Evolutionary conservation across 2,329 filamentous ascomycete genomes (phyloP).

Genomic region (Hypoxylon sp.): DNA sequence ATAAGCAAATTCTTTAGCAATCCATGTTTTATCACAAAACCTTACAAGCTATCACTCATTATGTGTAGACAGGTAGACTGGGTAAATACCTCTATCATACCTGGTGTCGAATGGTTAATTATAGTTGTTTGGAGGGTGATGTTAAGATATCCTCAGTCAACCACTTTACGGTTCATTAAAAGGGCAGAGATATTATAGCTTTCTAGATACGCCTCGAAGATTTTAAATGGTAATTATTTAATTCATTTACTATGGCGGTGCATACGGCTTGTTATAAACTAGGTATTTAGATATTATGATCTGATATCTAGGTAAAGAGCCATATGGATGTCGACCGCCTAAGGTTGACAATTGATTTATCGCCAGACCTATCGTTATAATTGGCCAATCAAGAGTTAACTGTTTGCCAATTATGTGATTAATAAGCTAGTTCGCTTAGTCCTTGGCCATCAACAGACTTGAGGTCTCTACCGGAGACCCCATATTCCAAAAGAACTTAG

Average conservation of each 20-base stretch:
- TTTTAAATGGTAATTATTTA: not conserved
- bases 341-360: not conserved
- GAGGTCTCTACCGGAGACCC: not conserved
- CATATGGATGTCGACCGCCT: not conserved
- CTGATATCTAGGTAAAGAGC: too few relatives aligned
- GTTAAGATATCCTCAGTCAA: not conserved
- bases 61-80: too few relatives aligned
- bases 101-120: too few relatives aligned
- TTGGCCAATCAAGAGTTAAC: not conserved
- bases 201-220: not conserved
- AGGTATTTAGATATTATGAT: not conserved
- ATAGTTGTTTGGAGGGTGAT: too few relatives aligned
- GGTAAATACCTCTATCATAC: too few relatives aligned
- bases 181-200: not conserved
- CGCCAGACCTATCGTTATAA: not conserved
- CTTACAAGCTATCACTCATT: too few relatives aligned
- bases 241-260: constrained; percentile 5
- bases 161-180: not conserved
- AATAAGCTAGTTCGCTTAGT: not conserved
- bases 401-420: not conserved
- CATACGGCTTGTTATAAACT: not conserved
- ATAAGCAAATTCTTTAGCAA: too few relatives aligned
- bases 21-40: too few relatives aligned
- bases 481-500: constrained; percentile 4
- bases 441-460: not conserved